Conservation (phyloP, 352 stramenopile species). For the Phytophthora crassamura region DNA sequence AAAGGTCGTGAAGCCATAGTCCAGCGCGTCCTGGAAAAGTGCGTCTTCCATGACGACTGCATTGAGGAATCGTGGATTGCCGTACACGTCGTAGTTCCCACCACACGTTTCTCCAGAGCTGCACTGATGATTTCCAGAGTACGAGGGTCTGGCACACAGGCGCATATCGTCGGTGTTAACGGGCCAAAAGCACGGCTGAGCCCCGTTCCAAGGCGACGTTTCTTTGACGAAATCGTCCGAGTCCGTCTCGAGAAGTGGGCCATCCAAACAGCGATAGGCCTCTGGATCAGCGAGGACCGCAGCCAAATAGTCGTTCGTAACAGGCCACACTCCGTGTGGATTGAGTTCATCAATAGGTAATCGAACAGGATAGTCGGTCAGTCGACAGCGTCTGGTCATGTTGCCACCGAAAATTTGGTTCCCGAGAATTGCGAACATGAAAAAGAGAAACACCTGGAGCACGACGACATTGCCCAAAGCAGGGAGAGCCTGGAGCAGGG, state of each 20-base stretch:
- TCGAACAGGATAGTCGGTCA: conserved; percentile 82
- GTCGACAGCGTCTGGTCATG: conserved; percentile 75
- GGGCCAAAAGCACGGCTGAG: conserved; percentile 92
- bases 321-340: conserved; percentile 15
- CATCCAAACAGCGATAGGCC: conserved; percentile 48
- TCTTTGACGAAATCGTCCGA: conserved; percentile 55
- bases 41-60: conserved; percentile 50
- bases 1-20: conserved; percentile 93
- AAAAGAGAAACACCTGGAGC: conserved; percentile 89
- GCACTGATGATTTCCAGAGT: conserved; percentile 64
- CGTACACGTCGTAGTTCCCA: conserved; percentile 69
- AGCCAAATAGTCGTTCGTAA: conserved; percentile 11
- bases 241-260: conserved; percentile 49
- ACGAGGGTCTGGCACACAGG: conserved; percentile 60
- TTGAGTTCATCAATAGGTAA: conserved; percentile 43
- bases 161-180: conserved; percentile 78
- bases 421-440: conserved; percentile 90
- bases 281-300: conserved; percentile 44
- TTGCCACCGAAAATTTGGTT: conserved; percentile 86
- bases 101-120: conserved; percentile 50
- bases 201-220: conserved; percentile 62
- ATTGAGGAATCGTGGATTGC: conserved; percentile 68
- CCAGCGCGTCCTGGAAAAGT: conserved; percentile 61
- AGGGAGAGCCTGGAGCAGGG: conserved; percentile 82
- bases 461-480: conserved; percentile 87